Evolutionary conservation across 2,329 filamentous ascomycete genomes (phyloP), one percentile per base, ranked within the genome.

Genomic region (Fusarium sp.): DNA sequence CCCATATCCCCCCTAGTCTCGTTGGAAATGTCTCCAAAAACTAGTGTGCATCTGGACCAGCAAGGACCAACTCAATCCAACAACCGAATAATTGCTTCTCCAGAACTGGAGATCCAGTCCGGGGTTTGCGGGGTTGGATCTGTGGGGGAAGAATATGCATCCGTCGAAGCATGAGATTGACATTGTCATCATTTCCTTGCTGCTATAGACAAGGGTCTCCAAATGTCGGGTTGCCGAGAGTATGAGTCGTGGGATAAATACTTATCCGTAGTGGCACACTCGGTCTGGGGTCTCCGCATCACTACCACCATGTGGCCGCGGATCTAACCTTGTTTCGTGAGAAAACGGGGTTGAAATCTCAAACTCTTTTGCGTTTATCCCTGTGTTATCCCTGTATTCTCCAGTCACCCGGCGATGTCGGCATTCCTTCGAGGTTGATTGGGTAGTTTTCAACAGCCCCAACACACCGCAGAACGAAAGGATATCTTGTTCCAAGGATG

Each of bases 91-190:
- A 58, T 29, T 55, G 47, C 42, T 56, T 57, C 59, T 65, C 72
- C 67, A 65, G 43, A 55, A 51, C 36, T 67, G 53, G 63, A 60
- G 70, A 57, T 48, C 23, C 40, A 73, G 69, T 73, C 69, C 62
- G 72, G 72, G 72, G 72, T 73, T 73, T 70, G 70, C 66, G 72
- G 72, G 72, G 71, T 57, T 57, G 55, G 36, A 64, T 69, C 40
- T 73, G 72, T 63, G 72, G 72, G 72, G 72, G 72, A 73, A 71
- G 72, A 74, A 74, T 54, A 69, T 47, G 62, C 58, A 71, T 74
- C 72, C 72, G 70, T 58, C 58, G 27, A 67, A 66, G 52, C 47
- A 62, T 54, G 53, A 43, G 51, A 63, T 56, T 36, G 14, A 58
- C 33, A 63, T 67, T 66, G 58, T 63, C 55, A 60, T 70, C 65